A percentile compares a stretch with the other conserved stretches of the same genome.
These are phyloP conservation scores for Arthrinium puccinioides DNA, from an alignment of 2,329 filamentous ascomycete species.

Conservation along the genomic window DNA sequence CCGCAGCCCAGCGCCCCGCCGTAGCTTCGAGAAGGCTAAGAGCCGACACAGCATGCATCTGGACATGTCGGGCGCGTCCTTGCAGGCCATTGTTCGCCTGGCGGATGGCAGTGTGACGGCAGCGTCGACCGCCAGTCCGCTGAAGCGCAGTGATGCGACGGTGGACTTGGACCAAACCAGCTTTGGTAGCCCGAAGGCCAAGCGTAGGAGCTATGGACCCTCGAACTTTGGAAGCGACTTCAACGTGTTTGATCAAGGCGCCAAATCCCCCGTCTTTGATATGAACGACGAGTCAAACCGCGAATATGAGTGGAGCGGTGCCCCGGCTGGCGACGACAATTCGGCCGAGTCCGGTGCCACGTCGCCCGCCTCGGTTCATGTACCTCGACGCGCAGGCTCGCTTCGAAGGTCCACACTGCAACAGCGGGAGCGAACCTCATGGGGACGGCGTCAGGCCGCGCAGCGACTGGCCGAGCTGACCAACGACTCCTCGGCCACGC, in stretches of 20 bases:
- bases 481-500: constrained; percentile 48
- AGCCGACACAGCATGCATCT: constrained; percentile 49
- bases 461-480: constrained; percentile 44
- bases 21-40: constrained; percentile 38
- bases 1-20: constrained; percentile 34
- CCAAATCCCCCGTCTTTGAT: constrained; percentile 34
- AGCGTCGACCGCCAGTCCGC: constrained; percentile 64
- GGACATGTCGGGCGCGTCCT: constrained; percentile 47
- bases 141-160: constrained; percentile 85
- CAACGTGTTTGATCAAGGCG: constrained; percentile 66
- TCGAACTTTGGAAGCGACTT: constrained; percentile 56
- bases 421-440: constrained; percentile 67
- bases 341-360: constrained; percentile 30
- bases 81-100: constrained; percentile 43
- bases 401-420: constrained; percentile 82
- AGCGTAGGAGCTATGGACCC: constrained; percentile 79
- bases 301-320: constrained; percentile 47
- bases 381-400: constrained; percentile 66
- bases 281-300: constrained; percentile 40
- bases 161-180: constrained; percentile 79
- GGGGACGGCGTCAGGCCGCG: constrained; percentile 52
- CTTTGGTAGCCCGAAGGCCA: constrained; percentile 79
- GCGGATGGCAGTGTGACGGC: constrained; percentile 39
- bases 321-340: constrained; percentile 15
- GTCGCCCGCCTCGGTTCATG: constrained; percentile 42